These are phyloP conservation scores for Evansstolkia leycettana DNA, from an alignment of 495 filamentous ascomycete species.

Conservation along the genomic window DNA sequence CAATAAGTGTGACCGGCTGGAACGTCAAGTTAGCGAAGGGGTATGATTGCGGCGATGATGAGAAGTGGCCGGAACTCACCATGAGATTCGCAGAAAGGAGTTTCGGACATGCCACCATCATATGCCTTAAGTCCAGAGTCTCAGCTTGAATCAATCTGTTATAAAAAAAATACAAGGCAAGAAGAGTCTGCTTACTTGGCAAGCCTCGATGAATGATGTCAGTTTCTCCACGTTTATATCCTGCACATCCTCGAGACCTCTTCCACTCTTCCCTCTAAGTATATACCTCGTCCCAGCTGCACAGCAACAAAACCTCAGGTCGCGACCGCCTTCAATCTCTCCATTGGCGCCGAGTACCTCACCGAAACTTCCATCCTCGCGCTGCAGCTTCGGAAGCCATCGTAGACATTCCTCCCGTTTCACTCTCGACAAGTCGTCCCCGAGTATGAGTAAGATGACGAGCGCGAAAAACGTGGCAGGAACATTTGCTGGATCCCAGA, in stretches of 20 bases:
- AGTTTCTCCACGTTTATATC: slow-evolving; percentile 69
- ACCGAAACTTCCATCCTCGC: slow-evolving; percentile 81
- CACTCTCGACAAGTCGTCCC: slow-evolving; percentile 58
- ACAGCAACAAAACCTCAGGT: slow-evolving; percentile 79
- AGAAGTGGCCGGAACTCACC: slow-evolving; percentile 37
- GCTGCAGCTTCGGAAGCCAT: slow-evolving; percentile 70
- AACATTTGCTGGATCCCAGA: slow-evolving; percentile 71
- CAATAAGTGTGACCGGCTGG: slow-evolving; percentile 83
- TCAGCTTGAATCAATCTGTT: slow-evolving; percentile 5
- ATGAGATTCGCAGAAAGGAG: slow-evolving; percentile 74
- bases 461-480: slow-evolving; percentile 84
- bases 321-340: slow-evolving; percentile 60
- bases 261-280: slow-evolving; percentile 45
- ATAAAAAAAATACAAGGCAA: not conserved
- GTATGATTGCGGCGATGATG: slow-evolving; percentile 1
- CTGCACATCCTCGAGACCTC: slow-evolving; percentile 39
- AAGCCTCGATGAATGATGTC: slow-evolving; percentile 55
- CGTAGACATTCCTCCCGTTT: slow-evolving; percentile 51
- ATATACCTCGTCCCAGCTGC: slow-evolving; percentile 75
- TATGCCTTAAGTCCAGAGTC: slow-evolving; percentile 48
- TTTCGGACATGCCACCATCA: slow-evolving; percentile 80
- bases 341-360: slow-evolving; percentile 54
- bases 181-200: slow-evolving; percentile 40
- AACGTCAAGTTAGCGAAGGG: slow-evolving; percentile 10
- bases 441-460: slow-evolving; percentile 57